phyloP scores from a whole-genome alignment of 75 land plant genomes.

The Cunninghamia lanceolata region DNA sequence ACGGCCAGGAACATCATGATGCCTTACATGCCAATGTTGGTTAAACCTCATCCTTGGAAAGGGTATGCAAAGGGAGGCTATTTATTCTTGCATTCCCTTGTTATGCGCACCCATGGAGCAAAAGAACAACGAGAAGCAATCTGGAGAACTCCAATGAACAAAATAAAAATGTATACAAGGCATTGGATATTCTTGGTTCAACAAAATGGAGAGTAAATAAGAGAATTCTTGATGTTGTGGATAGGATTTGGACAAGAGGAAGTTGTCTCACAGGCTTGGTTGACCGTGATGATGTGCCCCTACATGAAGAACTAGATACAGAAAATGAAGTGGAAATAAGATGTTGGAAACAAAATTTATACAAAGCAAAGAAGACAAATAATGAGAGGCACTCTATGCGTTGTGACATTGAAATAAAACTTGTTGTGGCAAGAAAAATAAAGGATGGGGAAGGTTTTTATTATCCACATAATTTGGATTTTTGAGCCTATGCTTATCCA shows the following conservation, averaged over 20 bases:
- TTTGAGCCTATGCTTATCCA: no score
- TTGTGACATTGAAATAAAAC: no score
- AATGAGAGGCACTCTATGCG: no score
- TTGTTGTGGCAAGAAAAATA: no score
- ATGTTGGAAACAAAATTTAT: slow-evolving; percentile 66
- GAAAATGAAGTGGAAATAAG: slow-evolving; percentile 56
- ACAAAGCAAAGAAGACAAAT: slow-evolving; percentile 62
- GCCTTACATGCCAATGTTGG: no score
- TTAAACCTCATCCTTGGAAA: no score
- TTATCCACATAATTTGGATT: no score
- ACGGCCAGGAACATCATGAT: slow-evolving; percentile 87
- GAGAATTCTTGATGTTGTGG: slow-evolving; percentile 68
- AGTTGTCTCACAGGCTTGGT: slow-evolving; percentile 79
- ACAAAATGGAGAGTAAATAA: slow-evolving; percentile 87
- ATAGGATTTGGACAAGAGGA: slow-evolving; percentile 83
- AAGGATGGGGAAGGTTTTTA: no score
- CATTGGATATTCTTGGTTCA: no score
- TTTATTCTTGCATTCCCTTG: slow-evolving; percentile 64
- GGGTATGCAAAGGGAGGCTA: slow-evolving; percentile 85
- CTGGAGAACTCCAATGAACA: slow-evolving; percentile 44
- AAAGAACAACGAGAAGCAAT: slow-evolving; percentile 77
- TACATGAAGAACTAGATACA: slow-evolving; percentile 69
- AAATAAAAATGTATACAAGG: slow-evolving; percentile 64
- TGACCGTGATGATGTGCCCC: slow-evolving; percentile 73
- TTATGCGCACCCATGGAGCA: slow-evolving; percentile 93